phyloP scores from a whole-genome alignment of 2,329 filamentous ascomycete species.

The Nemania abortiva region DNA sequence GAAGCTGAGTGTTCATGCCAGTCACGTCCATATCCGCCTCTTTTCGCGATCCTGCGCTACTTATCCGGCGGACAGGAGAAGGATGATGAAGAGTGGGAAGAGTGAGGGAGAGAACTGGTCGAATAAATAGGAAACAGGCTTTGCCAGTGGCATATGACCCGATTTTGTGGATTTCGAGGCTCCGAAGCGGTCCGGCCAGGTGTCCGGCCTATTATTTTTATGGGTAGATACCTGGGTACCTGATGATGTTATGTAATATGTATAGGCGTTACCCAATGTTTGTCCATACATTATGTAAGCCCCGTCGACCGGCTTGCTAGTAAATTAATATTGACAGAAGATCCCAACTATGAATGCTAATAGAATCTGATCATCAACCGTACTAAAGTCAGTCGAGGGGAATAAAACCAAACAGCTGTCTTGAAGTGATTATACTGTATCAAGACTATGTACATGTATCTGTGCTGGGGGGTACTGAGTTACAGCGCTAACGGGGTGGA shows the following conservation, averaged over 20 bases:
- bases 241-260: background rate
- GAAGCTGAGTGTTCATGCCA: constrained; percentile 58
- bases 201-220: constrained; percentile 22
- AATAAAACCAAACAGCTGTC: background rate
- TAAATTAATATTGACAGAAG: too few species aligned
- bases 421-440: background rate
- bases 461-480: background rate
- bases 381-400: background rate
- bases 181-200: constrained; percentile 34
- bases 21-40: constrained; percentile 29
- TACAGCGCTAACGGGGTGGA: background rate
- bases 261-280: too few species aligned
- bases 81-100: constrained; percentile 4
- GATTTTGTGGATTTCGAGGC: constrained; percentile 36
- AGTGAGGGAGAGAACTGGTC: constrained; percentile 19
- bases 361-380: background rate
- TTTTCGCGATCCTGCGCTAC: constrained; percentile 25
- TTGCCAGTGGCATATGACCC: constrained; percentile 28
- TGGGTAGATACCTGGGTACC: background rate
- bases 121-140: constrained; percentile 34
- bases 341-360: too few species aligned
- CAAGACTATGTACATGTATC: background rate
- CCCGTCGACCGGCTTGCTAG: too few species aligned
- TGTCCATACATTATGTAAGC: too few species aligned
- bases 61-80: constrained; percentile 15